Percentiles rank a stretch among this genome's conserved stretches.
Conservation (phyloP, 768 basidiomycete genomes). For the Amyloporia xantha region DNA sequence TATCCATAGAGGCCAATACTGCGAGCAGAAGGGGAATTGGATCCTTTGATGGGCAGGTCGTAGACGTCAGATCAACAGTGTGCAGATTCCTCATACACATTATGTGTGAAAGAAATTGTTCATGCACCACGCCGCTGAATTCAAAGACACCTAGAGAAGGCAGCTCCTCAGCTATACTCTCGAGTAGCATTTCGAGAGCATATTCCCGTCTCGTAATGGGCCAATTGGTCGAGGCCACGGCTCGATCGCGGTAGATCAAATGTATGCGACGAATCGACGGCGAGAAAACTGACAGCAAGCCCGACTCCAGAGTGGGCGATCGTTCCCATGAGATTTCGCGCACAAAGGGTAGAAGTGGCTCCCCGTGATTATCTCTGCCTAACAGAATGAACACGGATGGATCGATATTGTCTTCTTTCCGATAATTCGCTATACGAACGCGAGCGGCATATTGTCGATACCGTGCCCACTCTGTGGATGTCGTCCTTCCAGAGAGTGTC, state of each 20-base stretch:
- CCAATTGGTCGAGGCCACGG: neutral
- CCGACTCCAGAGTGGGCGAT: neutral
- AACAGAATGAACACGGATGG: neutral
- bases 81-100: neutral
- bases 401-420: neutral
- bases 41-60: neutral
- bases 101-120: neutral
- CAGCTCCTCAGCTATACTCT: neutral
- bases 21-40: neutral
- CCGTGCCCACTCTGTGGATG: neutral
- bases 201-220: neutral
- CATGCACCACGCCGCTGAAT: neutral
- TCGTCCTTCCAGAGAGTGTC: neutral
- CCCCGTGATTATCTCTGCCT: neutral
- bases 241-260: neutral
- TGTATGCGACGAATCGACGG: neutral
- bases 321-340: neutral
- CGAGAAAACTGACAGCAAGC: neutral
- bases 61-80: neutral
- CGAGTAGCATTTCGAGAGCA: neutral
- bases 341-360: neutral
- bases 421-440: neutral
- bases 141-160: neutral
- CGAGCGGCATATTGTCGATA: neutral
- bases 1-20: neutral